Conservation (phyloP, 2,329 filamentous ascomycete species). For the Coleophoma cylindrospora region DNA sequence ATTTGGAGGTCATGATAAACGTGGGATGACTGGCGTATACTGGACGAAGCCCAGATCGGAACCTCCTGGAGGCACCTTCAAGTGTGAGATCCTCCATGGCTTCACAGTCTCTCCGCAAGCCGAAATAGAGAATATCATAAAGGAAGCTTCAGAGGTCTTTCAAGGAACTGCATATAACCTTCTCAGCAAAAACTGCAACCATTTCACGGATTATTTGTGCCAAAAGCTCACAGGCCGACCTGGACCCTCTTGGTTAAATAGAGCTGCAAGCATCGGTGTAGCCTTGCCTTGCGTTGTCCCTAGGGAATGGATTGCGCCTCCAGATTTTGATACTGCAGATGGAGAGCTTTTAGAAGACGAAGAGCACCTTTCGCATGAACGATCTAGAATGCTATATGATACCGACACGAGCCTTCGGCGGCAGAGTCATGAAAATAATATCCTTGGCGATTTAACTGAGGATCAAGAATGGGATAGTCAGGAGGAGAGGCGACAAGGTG, state of each 20-base stretch:
- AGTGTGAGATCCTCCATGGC: constrained; percentile 70
- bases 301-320: constrained; percentile 74
- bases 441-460: constrained; percentile 8
- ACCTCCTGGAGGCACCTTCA: constrained; percentile 74
- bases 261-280: constrained; percentile 77
- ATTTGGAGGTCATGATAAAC: constrained; percentile 74
- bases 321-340: constrained; percentile 69
- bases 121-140: constrained; percentile 69
- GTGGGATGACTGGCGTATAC: constrained; percentile 72
- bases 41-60: constrained; percentile 69
- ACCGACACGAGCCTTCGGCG: constrained; percentile 19
- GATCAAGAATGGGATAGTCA: constrained; percentile 40
- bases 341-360: constrained; percentile 56
- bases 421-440: constrained; percentile 20
- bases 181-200: constrained; percentile 81
- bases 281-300: constrained; percentile 79
- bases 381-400: constrained; percentile 50
- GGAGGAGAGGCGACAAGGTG: constrained; percentile 34
- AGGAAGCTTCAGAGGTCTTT: constrained; percentile 65
- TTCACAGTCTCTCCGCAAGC: constrained; percentile 65
- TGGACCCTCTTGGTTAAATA: constrained; percentile 73
- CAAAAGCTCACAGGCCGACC: constrained; percentile 64
- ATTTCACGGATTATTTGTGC: constrained; percentile 77
- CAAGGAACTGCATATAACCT: constrained; percentile 75
- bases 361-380: constrained; percentile 43